These are phyloP conservation scores for Daldinia childiae DNA, from an alignment of 495 filamentous ascomycete species.

Conservation along the genomic window DNA sequence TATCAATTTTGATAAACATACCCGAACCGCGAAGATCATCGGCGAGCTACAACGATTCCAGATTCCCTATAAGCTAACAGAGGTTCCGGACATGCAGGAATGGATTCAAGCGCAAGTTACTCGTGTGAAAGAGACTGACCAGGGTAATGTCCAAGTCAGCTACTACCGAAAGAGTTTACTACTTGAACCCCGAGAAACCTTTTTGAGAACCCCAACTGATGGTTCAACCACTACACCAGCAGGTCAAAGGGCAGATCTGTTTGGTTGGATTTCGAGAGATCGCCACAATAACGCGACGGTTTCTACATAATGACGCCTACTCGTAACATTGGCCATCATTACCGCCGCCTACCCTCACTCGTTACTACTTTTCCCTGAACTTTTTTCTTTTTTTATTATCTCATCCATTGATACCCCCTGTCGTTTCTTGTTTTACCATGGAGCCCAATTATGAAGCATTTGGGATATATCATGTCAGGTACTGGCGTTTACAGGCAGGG, in stretches of 20 bases:
- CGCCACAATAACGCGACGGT: slow-evolving; percentile 43
- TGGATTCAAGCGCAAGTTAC: slow-evolving; percentile 90
- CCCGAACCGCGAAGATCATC: slow-evolving; percentile 92
- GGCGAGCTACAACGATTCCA: slow-evolving; percentile 97
- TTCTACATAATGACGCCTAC: slow-evolving; percentile 29
- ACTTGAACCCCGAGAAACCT: slow-evolving; percentile 81
- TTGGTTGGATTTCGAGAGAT: slow-evolving; percentile 51
- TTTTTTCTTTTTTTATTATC: slow-evolving; percentile 22
- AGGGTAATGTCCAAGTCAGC: slow-evolving; percentile 79
- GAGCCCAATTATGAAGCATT: slow-evolving; percentile 38
- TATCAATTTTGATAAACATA: slow-evolving; percentile 99
- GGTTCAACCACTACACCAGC: slow-evolving; percentile 28
- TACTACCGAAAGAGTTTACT: slow-evolving; percentile 88
- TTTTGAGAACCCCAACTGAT: slow-evolving; percentile 63
- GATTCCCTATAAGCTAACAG: slow-evolving; percentile 86
- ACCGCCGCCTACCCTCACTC: slow-evolving; percentile 13
- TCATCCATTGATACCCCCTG: slow-evolving; percentile 46
- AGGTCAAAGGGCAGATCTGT: slow-evolving; percentile 44
- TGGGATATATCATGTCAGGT: slow-evolving; percentile 40
- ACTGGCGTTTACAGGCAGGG: slow-evolving; percentile 36
- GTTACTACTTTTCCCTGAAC: slow-evolving; percentile 5
- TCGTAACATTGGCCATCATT: background rate
- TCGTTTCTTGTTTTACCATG: slow-evolving; percentile 42
- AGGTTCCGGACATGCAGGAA: slow-evolving; percentile 89
- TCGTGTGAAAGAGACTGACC: slow-evolving; percentile 80